These are phyloP conservation scores for Diospyros kaki DNA, from an alignment of 148 eudicot species.

Conservation along the genomic window DNA sequence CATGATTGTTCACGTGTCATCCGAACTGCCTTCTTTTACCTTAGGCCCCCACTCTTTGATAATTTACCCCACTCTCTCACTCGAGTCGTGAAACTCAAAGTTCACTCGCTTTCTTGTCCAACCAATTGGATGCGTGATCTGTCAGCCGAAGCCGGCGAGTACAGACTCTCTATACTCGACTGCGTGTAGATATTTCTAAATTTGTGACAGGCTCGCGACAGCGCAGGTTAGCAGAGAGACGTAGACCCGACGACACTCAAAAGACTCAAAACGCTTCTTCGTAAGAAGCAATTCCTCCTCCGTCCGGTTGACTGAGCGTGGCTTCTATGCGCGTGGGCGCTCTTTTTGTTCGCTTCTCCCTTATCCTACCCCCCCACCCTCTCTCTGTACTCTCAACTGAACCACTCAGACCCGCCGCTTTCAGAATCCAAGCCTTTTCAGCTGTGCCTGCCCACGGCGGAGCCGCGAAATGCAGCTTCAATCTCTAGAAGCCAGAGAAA, in stretches of 20 bases:
- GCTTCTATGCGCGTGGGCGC: conserved; percentile 7
- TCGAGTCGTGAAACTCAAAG: too few relatives aligned
- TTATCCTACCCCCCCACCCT: conserved; percentile 15
- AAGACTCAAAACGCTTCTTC: neutral
- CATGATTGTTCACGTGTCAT: too few relatives aligned
- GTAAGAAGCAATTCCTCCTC: neutral
- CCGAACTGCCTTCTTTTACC: too few relatives aligned
- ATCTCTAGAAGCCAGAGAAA: neutral
- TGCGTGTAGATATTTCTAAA: neutral
- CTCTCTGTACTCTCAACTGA: neutral
- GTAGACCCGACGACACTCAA: conserved; percentile 27
- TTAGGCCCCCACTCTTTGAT: too few relatives aligned
- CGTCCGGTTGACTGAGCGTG: neutral
- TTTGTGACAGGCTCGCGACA: conserved; percentile 20
- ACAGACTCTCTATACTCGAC: neutral
- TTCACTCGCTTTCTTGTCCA: neutral
- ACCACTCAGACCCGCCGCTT: conserved; percentile 23
- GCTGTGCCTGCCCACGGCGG: neutral
- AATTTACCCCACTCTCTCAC: too few relatives aligned
- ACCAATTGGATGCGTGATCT: neutral
- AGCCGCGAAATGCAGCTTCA: neutral
- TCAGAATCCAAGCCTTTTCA: conserved; percentile 18
- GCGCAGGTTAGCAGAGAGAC: conserved; percentile 25
- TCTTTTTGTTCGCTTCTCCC: neutral
- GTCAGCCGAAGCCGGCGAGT: neutral